Conservation (phyloP, 805 yeast genomes). For the Pichia heedii region DNA sequence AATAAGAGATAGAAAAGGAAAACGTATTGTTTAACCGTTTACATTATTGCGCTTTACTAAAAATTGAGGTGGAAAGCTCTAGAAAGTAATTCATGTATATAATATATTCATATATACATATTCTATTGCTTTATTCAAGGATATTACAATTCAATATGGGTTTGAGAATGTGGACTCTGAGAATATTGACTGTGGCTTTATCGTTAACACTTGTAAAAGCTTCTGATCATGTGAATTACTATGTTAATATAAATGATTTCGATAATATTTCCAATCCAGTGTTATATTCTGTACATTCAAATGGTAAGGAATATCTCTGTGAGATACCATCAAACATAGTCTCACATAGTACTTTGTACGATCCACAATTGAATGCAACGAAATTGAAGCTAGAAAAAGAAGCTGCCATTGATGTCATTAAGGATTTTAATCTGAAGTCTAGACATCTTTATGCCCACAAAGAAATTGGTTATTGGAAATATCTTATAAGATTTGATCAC, state of each 20-base stretch:
- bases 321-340: not conserved
- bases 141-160: no score
- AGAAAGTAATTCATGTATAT: no score
- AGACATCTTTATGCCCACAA: slow-evolving; percentile 1
- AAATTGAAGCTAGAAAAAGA: slow-evolving; percentile 9
- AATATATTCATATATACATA: no score
- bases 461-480: slow-evolving; percentile 15
- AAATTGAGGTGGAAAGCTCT: no score
- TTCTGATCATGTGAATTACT: not conserved
- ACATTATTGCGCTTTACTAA: no score
- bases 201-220: not conserved
- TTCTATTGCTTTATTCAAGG: no score
- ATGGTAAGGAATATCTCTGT: not conserved
- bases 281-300: not conserved
- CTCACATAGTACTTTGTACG: not conserved
- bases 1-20: no score
- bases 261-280: not conserved
- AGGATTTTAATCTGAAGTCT: slow-evolving; percentile 7
- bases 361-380: not conserved
- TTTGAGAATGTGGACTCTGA: not conserved
- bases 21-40: no score
- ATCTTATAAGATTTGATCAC: slow-evolving; percentile 8
- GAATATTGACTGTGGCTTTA: not conserved
- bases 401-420: slow-evolving; percentile 15
- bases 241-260: not conserved